Conservation (phyloP, 2,329 filamentous ascomycete genomes). For the Colletotrichum musae region DNA sequence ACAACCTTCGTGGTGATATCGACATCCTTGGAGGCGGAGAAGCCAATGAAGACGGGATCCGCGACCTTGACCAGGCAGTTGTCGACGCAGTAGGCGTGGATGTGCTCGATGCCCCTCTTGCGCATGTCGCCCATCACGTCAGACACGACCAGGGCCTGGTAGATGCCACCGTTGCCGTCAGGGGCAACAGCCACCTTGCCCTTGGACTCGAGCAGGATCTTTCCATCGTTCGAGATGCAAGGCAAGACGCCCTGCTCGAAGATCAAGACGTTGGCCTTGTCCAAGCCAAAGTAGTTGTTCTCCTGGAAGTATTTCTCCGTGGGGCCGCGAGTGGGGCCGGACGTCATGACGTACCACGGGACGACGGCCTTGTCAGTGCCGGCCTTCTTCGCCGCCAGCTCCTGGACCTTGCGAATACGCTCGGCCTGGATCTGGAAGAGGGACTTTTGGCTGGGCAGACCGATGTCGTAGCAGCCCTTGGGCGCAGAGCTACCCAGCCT, state of each 20-base stretch:
- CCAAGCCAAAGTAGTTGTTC: conserved; percentile 91
- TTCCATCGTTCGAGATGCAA: conserved; percentile 97
- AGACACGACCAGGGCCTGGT: conserved; percentile 87
- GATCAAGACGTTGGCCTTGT: conserved; percentile 87
- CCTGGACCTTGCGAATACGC: conserved; percentile 88
- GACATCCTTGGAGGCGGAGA: conserved; percentile 87
- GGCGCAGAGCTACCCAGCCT: conserved; percentile 93
- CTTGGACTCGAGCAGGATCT: conserved; percentile 95
- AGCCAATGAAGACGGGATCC: conserved; percentile 95
- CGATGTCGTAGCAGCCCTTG: conserved; percentile 98
- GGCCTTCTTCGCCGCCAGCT: conserved; percentile 81
- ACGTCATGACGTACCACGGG: conserved; percentile 99
- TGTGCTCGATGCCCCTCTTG: conserved; percentile 90
- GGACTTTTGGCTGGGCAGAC: conserved; percentile 91
- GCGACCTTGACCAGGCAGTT: conserved; percentile 99
- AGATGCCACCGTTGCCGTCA: conserved; percentile 97
- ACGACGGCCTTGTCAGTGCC: conserved; percentile 71
- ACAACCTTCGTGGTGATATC: conserved; percentile 99
- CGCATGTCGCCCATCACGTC: conserved; percentile 90
- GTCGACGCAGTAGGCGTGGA: conserved; percentile 98
- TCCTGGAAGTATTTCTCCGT: conserved; percentile 96
- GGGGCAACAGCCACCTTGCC: conserved; percentile 93
- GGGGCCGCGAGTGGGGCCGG: conserved; percentile 89
- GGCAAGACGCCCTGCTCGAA: conserved; percentile 98
- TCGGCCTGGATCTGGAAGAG: conserved; percentile 98